Conservation (phyloP, 2,329 filamentous ascomycete species). For the Penicillium fuscoglaucum region DNA sequence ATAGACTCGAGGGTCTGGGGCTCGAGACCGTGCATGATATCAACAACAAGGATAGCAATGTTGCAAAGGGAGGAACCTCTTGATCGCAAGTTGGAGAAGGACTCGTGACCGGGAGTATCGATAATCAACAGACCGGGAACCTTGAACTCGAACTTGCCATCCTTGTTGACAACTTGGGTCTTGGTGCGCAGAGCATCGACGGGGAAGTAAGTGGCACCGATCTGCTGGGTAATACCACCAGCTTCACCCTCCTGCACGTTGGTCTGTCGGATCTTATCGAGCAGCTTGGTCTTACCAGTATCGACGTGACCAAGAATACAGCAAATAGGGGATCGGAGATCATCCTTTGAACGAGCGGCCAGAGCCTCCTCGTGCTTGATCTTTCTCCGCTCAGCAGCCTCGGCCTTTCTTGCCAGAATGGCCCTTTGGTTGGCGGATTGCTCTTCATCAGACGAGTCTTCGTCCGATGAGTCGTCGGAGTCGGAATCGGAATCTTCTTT, state of each 20-base stretch:
- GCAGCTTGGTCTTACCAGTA: conserved; percentile 98
- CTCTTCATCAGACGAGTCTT: conserved; percentile 60
- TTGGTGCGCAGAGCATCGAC: conserved; percentile 90
- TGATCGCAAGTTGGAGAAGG: conserved; percentile 96
- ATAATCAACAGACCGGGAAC: conserved; percentile 95
- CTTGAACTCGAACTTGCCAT: conserved; percentile 92
- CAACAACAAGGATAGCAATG: conserved; percentile 97
- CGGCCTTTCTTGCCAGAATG: conserved; percentile 76
- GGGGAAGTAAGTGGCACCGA: conserved; percentile 98
- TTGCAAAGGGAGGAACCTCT: conserved; percentile 98
- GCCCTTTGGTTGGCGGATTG: conserved; percentile 71
- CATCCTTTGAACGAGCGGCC: conserved; percentile 86
- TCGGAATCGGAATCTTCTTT: conserved; percentile 31
- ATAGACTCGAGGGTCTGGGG: conserved; percentile 97
- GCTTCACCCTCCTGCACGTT: conserved; percentile 99
- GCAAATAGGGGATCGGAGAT: conserved; percentile 96
- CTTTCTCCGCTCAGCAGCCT: conserved; percentile 83
- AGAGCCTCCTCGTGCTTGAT: conserved; percentile 89
- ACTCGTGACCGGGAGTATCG: conserved; percentile 99
- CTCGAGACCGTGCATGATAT: conserved; percentile 99
- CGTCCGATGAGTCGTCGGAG: conserved; percentile 52
- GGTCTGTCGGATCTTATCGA: conserved; percentile 97
- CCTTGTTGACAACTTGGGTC: conserved; percentile 87
- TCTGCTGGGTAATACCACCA: conserved; percentile 98
- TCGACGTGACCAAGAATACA: conserved; percentile 99